Conservation (phyloP, 1,284 basidiomycete species). For the Flammula alnicola region DNA sequence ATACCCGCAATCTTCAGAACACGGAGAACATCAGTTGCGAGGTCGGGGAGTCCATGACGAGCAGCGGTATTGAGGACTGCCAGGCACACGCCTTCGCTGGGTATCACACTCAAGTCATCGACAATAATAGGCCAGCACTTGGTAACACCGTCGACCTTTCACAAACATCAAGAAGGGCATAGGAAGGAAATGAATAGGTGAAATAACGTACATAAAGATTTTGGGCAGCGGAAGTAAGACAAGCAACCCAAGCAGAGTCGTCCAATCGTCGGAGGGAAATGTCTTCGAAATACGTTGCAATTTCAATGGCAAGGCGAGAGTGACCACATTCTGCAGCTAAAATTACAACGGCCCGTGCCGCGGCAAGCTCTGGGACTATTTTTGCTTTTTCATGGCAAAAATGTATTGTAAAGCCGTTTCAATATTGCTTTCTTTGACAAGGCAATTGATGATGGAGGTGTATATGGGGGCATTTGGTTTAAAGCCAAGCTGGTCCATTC, state of each 20-base stretch:
- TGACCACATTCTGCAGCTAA: constrained; percentile 53
- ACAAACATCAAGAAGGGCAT: constrained; percentile 10
- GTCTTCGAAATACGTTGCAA: constrained; percentile 63
- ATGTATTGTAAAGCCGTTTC: constrained; percentile 66
- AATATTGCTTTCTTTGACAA: constrained; percentile 51
- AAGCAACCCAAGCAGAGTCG: constrained; percentile 59
- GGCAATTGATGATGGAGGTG: constrained; percentile 54
- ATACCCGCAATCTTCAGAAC: constrained; percentile 53
- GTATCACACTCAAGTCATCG: constrained; percentile 52
- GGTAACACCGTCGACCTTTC: constrained; percentile 68
- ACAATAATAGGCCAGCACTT: constrained; percentile 68
- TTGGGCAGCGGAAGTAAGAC: constrained; percentile 61
- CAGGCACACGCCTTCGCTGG: constrained; percentile 77
- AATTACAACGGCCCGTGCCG: constrained; percentile 52
- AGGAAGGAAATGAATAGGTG: neutral
- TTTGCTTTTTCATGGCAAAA: constrained; percentile 50
- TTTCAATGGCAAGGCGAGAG: constrained; percentile 70
- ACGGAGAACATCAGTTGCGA: constrained; percentile 69
- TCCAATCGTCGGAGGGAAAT: constrained; percentile 56
- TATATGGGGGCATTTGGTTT: constrained; percentile 57
- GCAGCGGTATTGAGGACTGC: constrained; percentile 75
- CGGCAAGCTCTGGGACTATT: constrained; percentile 51
- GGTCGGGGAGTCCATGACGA: constrained; percentile 66
- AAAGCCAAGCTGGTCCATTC: constrained; percentile 55
- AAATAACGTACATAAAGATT: constrained; percentile 60